Conservation (phyloP, 495 filamentous ascomycete genomes). For the Penicillium fimorum region DNA sequence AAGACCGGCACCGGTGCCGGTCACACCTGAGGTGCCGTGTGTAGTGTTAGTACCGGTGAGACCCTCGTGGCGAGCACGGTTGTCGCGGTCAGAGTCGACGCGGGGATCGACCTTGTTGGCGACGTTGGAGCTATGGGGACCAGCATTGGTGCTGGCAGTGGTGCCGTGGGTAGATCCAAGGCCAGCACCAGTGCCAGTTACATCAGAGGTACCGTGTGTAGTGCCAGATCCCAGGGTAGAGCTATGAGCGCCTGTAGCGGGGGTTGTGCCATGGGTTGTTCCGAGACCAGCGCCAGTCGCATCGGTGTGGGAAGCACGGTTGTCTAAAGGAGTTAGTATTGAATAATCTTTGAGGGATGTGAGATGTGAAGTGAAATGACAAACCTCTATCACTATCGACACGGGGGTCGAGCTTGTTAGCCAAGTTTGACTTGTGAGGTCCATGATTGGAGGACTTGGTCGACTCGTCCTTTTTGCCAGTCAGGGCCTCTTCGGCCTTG, state of each 20-base stretch:
- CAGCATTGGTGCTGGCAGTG: too few species aligned
- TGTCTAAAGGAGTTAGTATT: conserved; percentile 1
- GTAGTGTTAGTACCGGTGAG: not conserved
- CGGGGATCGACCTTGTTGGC: conserved; percentile 50
- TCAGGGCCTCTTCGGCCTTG: conserved; percentile 16
- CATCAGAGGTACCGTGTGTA: not conserved
- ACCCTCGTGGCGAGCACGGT: conserved; percentile 6
- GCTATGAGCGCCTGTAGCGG: not conserved
- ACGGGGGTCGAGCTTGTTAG: conserved; percentile 49
- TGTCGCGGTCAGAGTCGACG: conserved; percentile 41
- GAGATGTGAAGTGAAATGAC: not conserved
- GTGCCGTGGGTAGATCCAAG: not conserved
- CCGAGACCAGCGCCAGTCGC: not conserved
- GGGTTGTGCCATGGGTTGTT: not conserved
- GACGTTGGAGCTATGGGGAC: conserved; percentile 36
- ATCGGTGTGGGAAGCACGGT: conserved; percentile 9
- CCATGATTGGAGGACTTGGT: conserved; percentile 22
- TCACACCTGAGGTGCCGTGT: not conserved
- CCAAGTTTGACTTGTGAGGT: conserved; percentile 37
- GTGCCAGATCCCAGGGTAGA: not conserved
- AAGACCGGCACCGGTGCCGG: not conserved
- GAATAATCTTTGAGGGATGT: not conserved
- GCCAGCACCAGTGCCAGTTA: not conserved
- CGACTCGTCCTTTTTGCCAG: conserved; percentile 13
- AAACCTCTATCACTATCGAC: conserved; percentile 43